phyloP scores from a whole-genome alignment of 2,329 filamentous ascomycete species.

The Aspergillus oerlinghausenensis region DNA sequence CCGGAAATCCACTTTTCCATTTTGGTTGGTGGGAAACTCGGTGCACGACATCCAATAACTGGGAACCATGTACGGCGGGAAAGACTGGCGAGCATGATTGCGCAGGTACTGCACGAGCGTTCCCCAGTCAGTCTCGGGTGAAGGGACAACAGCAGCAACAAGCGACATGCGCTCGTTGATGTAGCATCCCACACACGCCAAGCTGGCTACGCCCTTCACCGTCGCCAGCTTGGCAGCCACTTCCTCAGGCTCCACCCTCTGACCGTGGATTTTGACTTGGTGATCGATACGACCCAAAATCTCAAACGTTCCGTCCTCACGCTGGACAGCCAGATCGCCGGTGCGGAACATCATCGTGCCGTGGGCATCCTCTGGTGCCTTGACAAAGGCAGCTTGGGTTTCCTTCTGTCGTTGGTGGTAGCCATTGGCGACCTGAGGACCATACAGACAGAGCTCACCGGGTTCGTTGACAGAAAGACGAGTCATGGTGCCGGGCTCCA shows the following conservation, averaged over 20 bases:
- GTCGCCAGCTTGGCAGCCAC: not conserved
- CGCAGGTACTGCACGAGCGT: not conserved
- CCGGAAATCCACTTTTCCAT: not conserved
- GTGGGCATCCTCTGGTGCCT: not conserved
- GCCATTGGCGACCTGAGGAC: not conserved
- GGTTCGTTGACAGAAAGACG: not conserved
- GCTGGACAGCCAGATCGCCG: not conserved
- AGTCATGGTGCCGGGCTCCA: not conserved
- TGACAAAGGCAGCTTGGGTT: not conserved
- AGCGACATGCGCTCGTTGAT: not conserved
- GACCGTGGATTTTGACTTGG: constrained; percentile 1
- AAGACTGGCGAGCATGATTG: not conserved
- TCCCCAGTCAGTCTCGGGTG: not conserved
- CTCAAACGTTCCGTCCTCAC: not conserved
- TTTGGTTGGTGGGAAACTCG: not conserved
- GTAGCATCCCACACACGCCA: not conserved
- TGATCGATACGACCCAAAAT: constrained; percentile 1
- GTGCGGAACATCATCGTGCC: constrained; percentile 2
- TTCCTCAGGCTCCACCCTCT: constrained; percentile 1
- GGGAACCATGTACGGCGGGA: not conserved
- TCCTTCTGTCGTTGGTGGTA: not conserved
- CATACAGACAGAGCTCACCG: not conserved
- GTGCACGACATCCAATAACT: not conserved
- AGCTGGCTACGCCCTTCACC: not conserved
- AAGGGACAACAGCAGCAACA: not conserved